Conservation (phyloP, 352 stramenopile genomes). For the Globisporangium abappressorium region DNA sequence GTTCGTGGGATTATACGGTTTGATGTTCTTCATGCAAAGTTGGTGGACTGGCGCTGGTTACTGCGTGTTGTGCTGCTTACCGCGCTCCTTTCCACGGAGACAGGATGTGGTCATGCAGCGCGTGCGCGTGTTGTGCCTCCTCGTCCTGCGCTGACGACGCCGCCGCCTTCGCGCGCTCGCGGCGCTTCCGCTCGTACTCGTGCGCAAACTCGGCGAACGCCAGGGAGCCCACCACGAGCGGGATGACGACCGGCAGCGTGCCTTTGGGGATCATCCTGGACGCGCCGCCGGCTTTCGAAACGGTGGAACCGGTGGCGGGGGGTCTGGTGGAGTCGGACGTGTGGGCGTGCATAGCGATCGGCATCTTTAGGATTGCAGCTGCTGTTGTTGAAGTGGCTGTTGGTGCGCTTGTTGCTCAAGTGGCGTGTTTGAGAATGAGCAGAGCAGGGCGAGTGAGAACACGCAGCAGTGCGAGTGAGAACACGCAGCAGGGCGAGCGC, state of each 20-base stretch:
- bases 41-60: too few species aligned
- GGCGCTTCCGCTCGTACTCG: constrained; percentile 9
- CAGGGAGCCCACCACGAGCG: constrained; percentile 16
- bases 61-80: background rate
- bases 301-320: background rate
- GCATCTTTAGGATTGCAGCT: constrained; percentile 3
- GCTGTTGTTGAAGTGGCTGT: background rate
- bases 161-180: constrained; percentile 3
- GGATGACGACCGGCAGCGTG: constrained; percentile 11
- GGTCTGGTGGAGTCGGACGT: background rate
- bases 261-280: constrained; percentile 13
- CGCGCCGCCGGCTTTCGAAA: background rate
- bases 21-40: too few species aligned
- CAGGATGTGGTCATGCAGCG: constrained; percentile 10
- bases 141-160: background rate
- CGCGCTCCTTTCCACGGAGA: constrained; percentile 18
- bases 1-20: too few species aligned
- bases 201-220: constrained; percentile 16
- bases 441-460: background rate
- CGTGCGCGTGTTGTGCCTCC: constrained; percentile 1
- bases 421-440: constrained; percentile 14
- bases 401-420: background rate
- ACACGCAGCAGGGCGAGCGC: background rate
- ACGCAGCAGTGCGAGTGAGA: background rate
- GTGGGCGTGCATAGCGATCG: constrained; percentile 2